Conservation (phyloP, 2,329 filamentous ascomycete species). For the Aspergillus ibericus region DNA sequence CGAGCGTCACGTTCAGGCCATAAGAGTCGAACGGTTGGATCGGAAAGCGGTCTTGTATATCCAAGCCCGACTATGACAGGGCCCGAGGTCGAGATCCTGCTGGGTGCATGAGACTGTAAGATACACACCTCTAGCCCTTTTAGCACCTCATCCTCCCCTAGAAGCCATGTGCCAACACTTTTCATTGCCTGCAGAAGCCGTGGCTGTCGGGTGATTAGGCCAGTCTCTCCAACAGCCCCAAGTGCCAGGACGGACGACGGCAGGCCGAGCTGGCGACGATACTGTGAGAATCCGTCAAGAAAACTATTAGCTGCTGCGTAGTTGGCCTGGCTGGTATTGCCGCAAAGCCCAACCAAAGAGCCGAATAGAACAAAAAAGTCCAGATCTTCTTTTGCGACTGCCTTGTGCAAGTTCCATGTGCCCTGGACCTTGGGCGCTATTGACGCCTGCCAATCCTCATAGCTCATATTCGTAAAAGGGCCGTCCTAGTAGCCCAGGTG, state of each 20-base stretch:
- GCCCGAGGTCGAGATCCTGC: not conserved
- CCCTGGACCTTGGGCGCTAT: conserved; percentile 33
- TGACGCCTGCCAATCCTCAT: conserved; percentile 29
- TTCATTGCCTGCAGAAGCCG: not conserved
- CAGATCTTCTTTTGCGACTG: conserved; percentile 19
- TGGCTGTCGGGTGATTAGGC: not conserved
- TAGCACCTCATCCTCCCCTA: not conserved
- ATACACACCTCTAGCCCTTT: not conserved
- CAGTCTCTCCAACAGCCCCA: conserved; percentile 17
- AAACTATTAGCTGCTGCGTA: conserved; percentile 42
- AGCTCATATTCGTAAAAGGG: conserved; percentile 29
- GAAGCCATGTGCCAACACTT: not conserved
- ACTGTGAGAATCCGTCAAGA: conserved; percentile 28
- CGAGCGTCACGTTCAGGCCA: not conserved
- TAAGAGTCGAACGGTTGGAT: not conserved
- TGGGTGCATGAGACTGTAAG: not conserved
- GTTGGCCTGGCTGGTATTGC: conserved; percentile 30
- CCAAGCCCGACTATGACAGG: not conserved
- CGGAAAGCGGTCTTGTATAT: not conserved
- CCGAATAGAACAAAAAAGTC: conserved; percentile 48
- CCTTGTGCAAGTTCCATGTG: conserved; percentile 30
- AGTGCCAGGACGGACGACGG: conserved; percentile 17
- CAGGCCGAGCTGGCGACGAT: conserved; percentile 19
- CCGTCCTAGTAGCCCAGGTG: not conserved
- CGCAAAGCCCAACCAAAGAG: conserved; percentile 34